Conservation (phyloP, 164 flowering plant species). For the Brasenia schreberi region DNA sequence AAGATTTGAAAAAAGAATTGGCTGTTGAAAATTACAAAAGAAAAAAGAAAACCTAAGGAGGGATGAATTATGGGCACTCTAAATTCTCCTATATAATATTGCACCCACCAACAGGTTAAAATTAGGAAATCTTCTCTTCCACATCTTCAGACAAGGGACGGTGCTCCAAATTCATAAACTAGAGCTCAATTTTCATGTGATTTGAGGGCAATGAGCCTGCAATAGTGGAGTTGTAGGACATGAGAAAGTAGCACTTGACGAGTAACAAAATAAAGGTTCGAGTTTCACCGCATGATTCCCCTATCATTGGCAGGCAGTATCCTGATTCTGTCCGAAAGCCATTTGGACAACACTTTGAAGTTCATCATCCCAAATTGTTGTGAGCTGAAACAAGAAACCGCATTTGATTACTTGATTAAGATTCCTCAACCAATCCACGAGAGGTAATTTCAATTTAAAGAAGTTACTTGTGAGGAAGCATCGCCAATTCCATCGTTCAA, state of each 20-base stretch:
- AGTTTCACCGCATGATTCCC: no score
- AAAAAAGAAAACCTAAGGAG: background rate
- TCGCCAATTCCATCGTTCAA: conserved; percentile 32
- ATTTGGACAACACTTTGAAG: conserved; percentile 80
- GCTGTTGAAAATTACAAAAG: conserved; percentile 6
- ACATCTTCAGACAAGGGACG: background rate
- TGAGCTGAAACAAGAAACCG: conserved; percentile 22
- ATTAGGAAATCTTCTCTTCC: background rate
- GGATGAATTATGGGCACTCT: background rate
- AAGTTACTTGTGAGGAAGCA: conserved; percentile 41
- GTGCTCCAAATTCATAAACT: conserved; percentile 10
- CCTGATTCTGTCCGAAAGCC: conserved; percentile 51
- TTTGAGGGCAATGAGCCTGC: conserved; percentile 41
- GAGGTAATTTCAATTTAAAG: no score
- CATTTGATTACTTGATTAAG: no score
- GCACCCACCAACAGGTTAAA: background rate
- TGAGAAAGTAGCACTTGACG: background rate
- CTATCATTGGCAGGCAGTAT: background rate
- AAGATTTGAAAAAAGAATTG: conserved; percentile 29
- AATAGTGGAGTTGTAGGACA: background rate
- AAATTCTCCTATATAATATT: background rate
- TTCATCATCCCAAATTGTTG: conserved; percentile 66
- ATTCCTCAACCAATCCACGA: no score
- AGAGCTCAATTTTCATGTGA: conserved; percentile 62
- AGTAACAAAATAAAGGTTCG: background rate